Conservation (phyloP, 2,329 filamentous ascomycete genomes). For the Epichloe gansuensis region DNA sequence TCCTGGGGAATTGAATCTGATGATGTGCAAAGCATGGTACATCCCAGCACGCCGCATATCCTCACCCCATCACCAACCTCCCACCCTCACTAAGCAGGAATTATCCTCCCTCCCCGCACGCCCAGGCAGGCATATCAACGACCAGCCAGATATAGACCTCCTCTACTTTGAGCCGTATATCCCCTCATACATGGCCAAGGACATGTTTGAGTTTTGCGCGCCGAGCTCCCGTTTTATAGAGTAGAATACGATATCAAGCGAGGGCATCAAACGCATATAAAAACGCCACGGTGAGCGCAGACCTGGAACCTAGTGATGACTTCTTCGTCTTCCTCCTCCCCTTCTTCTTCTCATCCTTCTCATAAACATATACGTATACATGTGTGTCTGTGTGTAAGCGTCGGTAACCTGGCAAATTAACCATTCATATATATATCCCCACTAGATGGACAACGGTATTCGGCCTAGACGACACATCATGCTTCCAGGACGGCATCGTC, state of each 20-base stretch:
- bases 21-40: not conserved
- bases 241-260: constrained; percentile 63
- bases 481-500: constrained; percentile 36
- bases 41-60: constrained; percentile 33
- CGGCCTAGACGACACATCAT: constrained; percentile 48
- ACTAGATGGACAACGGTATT: constrained; percentile 41
- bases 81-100: constrained; percentile 25
- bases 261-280: constrained; percentile 50
- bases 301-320: too few species aligned
- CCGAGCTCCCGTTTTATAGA: constrained; percentile 63
- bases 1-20: not conserved
- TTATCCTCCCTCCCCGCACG: constrained; percentile 36
- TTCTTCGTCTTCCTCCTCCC: not conserved
- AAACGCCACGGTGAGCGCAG: constrained; percentile 31
- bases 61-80: constrained; percentile 36
- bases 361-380: not conserved
- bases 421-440: not conserved
- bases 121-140: constrained; percentile 44
- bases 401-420: not conserved
- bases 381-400: not conserved
- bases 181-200: constrained; percentile 38
- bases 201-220: constrained; percentile 60
- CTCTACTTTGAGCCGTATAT: constrained; percentile 68
- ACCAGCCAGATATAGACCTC: constrained; percentile 60
- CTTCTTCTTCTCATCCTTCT: not conserved